phyloP scores from a whole-genome alignment of 2,329 filamentous ascomycete species.

The Pseudogymnoascus sp. region DNA sequence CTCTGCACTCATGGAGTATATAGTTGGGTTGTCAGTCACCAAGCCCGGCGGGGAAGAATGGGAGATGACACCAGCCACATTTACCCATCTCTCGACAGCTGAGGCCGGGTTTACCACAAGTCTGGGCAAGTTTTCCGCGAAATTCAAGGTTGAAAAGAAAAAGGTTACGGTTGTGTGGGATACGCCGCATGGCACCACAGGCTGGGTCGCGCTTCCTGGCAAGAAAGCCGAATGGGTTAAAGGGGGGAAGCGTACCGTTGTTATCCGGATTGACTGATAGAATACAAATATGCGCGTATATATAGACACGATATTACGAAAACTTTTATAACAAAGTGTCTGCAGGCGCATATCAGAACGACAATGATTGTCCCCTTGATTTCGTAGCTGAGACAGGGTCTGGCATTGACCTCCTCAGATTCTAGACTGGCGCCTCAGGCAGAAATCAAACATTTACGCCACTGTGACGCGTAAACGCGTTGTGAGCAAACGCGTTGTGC shows the following conservation, averaged over 20 bases:
- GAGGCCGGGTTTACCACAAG: slow-evolving; percentile 34
- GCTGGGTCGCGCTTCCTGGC: neutral
- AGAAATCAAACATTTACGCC: too few species aligned
- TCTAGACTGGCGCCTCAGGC: neutral
- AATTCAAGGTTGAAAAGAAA: slow-evolving; percentile 19
- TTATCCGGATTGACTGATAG: neutral
- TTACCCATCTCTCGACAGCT: slow-evolving; percentile 31
- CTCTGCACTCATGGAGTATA: slow-evolving; percentile 35
- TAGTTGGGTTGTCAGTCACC: slow-evolving; percentile 35
- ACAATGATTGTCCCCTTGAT: neutral
- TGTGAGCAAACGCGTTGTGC: neutral
- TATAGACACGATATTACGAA: neutral
- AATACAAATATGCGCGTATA: neutral
- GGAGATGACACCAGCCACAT: slow-evolving; percentile 31
- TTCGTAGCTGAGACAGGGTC: neutral
- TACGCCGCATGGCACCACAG: neutral
- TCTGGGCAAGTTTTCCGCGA: slow-evolving; percentile 31
- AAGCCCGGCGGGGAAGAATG: slow-evolving; percentile 30
- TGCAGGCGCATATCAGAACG: neutral
- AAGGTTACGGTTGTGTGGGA: slow-evolving; percentile 8
- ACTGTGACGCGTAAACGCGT: neutral
- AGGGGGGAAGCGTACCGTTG: neutral
- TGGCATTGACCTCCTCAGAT: neutral
- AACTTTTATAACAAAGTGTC: neutral
- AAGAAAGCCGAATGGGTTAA: neutral